Evolutionary conservation across 2,329 filamentous ascomycete genomes (phyloP).

Genomic region (Phialophora verrucosa): DNA sequence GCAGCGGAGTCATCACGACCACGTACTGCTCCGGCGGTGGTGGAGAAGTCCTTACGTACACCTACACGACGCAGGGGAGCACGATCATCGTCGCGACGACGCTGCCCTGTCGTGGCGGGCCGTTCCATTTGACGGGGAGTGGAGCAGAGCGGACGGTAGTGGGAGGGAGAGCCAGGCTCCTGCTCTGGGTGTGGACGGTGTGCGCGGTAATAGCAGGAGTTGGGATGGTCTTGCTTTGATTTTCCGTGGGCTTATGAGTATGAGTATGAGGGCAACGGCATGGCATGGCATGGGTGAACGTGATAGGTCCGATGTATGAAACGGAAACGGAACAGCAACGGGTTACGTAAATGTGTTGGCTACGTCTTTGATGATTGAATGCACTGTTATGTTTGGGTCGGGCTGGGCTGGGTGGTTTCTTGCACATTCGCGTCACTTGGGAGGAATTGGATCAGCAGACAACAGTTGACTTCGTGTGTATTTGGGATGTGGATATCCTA

Average conservation of each 20-base stretch:
- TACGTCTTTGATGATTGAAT: slow-evolving; percentile 2
- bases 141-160: slow-evolving; percentile 1
- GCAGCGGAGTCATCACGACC: neutral
- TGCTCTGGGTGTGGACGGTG: slow-evolving; percentile 4
- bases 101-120: slow-evolving; percentile 8
- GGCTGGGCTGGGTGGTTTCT: neutral
- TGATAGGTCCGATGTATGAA: neutral
- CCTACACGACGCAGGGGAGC: slow-evolving; percentile 17
- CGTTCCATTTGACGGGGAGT: slow-evolving; percentile 14
- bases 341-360: neutral
- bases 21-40: neutral
- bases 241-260: neutral
- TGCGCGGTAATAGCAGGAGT: slow-evolving; percentile 9
- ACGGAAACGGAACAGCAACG: neutral
- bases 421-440: neutral
- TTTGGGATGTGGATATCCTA: slow-evolving; percentile 3
- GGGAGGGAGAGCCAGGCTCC: neutral
- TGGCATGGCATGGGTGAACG: neutral
- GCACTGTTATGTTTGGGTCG: neutral
- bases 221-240: slow-evolving; percentile 15
- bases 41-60: slow-evolving; percentile 16
- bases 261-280: neutral
- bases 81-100: slow-evolving; percentile 17
- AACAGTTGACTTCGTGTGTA: slow-evolving; percentile 2
- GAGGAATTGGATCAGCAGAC: neutral